A percentile compares a stretch with the other conserved stretches of the same genome.
Conservation (phyloP, 768 basidiomycete genomes). For the Russula sp. region DNA sequence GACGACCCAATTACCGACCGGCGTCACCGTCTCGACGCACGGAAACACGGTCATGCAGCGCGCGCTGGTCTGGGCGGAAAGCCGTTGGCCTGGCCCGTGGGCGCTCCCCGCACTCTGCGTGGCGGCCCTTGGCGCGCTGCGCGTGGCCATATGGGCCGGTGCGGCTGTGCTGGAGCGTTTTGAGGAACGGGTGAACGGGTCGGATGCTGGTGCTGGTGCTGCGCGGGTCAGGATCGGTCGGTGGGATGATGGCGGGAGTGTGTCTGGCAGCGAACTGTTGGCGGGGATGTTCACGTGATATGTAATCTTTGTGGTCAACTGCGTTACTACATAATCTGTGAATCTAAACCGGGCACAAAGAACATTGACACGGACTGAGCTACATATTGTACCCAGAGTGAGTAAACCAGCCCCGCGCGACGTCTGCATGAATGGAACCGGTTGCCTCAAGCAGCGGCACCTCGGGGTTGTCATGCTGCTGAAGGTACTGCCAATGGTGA, state of each 20-base stretch:
- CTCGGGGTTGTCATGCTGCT: too few relatives aligned
- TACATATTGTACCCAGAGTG: too few relatives aligned
- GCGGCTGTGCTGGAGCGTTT: not conserved
- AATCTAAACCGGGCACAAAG: too few relatives aligned
- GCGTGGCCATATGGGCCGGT: not conserved
- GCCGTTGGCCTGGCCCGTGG: conserved; percentile 11
- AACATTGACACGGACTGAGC: too few relatives aligned
- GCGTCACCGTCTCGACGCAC: not conserved
- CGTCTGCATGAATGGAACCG: too few relatives aligned
- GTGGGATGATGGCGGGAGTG: conserved; percentile 14
- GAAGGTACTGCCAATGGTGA: too few relatives aligned
- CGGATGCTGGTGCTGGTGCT: not conserved
- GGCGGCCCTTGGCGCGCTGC: not conserved
- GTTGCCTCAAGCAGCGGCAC: too few relatives aligned
- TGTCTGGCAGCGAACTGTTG: conserved; percentile 11
- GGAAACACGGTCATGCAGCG: conserved; percentile 3
- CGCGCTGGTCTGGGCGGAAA: conserved; percentile 13
- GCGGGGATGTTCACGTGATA: conserved; percentile 14
- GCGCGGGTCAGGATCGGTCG: conserved; percentile 9
- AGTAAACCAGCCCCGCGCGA: too few relatives aligned
- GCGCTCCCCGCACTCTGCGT: conserved; percentile 5
- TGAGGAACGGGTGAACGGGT: not conserved
- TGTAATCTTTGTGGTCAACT: too few relatives aligned
- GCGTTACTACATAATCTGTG: too few relatives aligned
- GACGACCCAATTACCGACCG: not conserved